Percentiles rank a stretch among this genome's conserved stretches.
Conservation (phyloP, 2,329 filamentous ascomycete species). For the Nothophaeocryptopus gaeumannii region DNA sequence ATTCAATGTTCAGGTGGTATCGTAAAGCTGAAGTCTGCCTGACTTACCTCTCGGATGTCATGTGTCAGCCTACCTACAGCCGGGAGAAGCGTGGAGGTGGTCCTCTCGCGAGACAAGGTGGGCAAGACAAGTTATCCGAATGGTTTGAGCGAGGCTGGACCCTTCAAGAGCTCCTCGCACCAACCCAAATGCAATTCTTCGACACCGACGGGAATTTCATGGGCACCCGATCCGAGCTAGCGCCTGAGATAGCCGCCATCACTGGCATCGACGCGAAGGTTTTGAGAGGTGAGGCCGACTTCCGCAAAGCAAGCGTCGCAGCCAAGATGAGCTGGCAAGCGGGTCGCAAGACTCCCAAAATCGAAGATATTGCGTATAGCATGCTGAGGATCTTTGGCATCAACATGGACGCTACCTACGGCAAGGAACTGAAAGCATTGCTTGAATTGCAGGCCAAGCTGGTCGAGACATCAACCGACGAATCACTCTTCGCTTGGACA, state of each 20-base stretch:
- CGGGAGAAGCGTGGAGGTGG: no score
- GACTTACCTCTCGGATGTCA: constrained; percentile 22
- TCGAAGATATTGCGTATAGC: no score
- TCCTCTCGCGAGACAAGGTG: background rate
- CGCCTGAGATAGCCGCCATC: background rate
- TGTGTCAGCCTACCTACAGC: background rate
- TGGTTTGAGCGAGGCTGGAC: constrained; percentile 28
- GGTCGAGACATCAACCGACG: no score
- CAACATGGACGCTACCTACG: no score
- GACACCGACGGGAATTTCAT: background rate
- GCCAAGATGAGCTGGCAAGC: background rate
- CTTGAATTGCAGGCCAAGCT: no score
- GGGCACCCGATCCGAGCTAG: background rate
- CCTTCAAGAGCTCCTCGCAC: constrained; percentile 19
- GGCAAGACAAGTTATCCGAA: constrained; percentile 1
- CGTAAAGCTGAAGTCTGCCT: constrained; percentile 19
- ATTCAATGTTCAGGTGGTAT: constrained; percentile 28
- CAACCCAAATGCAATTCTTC: background rate
- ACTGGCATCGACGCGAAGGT: background rate
- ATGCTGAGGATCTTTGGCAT: no score
- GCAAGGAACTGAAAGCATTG: no score
- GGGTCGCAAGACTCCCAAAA: background rate
- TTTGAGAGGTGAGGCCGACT: background rate
- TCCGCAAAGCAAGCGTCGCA: background rate
- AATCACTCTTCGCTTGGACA: no score